These are phyloP conservation scores for Penicillium glabrum DNA, from an alignment of 2,329 filamentous ascomycete species.

Conservation along the genomic window DNA sequence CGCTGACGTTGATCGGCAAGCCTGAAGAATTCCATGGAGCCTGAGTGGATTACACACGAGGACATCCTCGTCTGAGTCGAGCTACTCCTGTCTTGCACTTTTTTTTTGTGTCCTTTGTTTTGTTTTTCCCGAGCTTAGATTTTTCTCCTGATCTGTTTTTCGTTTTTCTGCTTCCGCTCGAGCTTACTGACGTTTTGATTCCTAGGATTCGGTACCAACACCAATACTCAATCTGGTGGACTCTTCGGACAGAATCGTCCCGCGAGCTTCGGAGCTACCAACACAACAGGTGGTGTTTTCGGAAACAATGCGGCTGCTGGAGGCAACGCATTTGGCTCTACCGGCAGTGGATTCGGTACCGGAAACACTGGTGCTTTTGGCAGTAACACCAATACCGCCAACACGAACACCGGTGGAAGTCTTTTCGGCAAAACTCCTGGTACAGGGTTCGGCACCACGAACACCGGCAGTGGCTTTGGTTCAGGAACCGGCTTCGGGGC, in stretches of 20 bases:
- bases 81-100: background rate
- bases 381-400: constrained; percentile 17
- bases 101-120: constrained; percentile 2
- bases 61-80: background rate
- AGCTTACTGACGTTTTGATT: constrained; percentile 18
- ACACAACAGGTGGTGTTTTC: constrained; percentile 33
- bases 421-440: constrained; percentile 38
- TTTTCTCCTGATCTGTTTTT: background rate
- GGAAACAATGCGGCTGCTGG: constrained; percentile 27
- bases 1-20: background rate
- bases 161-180: background rate
- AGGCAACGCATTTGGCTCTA: constrained; percentile 13
- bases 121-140: background rate
- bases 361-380: constrained; percentile 35
- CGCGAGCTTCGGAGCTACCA: constrained; percentile 32
- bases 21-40: background rate
- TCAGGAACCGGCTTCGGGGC: constrained; percentile 25
- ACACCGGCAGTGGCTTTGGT: constrained; percentile 21
- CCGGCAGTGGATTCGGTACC: constrained; percentile 27
- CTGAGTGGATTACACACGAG: background rate
- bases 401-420: constrained; percentile 32
- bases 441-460: constrained; percentile 19
- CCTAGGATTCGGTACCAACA: constrained; percentile 39
- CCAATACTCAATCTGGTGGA: constrained; percentile 32
- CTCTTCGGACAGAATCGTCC: constrained; percentile 36